These are phyloP conservation scores for Kockovaella imperatae DNA, from an alignment of 768 basidiomycete species.

Conservation along the genomic window DNA sequence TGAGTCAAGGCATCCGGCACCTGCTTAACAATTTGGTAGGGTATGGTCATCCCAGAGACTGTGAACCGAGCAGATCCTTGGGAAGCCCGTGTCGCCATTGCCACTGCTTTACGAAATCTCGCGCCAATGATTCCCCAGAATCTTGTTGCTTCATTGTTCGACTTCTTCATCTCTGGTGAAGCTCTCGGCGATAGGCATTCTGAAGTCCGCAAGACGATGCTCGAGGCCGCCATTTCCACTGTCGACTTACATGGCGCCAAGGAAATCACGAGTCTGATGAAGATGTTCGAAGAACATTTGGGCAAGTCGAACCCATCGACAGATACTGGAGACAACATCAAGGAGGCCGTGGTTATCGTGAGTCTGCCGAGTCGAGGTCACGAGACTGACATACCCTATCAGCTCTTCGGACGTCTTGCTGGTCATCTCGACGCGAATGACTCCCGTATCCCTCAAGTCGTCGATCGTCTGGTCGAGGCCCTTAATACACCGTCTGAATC, in stretches of 20 bases:
- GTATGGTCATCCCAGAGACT: constrained; percentile 83
- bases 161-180: constrained; percentile 74
- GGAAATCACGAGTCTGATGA: constrained; percentile 64
- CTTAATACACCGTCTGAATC: constrained; percentile 90
- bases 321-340: constrained; percentile 76
- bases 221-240: constrained; percentile 70
- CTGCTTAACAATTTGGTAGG: constrained; percentile 50
- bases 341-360: constrained; percentile 82
- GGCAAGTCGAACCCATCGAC: constrained; percentile 52
- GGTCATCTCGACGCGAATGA: constrained; percentile 74
- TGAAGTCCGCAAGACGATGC: constrained; percentile 77
- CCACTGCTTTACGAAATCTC: constrained; percentile 59
- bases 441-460: constrained; percentile 66
- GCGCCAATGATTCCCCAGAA: constrained; percentile 59
- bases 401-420: constrained; percentile 81
- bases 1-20: constrained; percentile 45
- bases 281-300: constrained; percentile 72
- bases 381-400: not conserved
- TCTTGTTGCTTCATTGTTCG: constrained; percentile 65
- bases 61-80: constrained; percentile 85
- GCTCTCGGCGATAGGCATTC: constrained; percentile 77
- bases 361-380: constrained; percentile 5
- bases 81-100: constrained; percentile 69
- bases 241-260: constrained; percentile 75
- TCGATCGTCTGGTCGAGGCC: constrained; percentile 77